A percentile compares a stretch with the other conserved stretches of the same genome.
Evolutionary conservation across 75 land plant species (phyloP).

Genomic region (Pinus taeda): DNA sequence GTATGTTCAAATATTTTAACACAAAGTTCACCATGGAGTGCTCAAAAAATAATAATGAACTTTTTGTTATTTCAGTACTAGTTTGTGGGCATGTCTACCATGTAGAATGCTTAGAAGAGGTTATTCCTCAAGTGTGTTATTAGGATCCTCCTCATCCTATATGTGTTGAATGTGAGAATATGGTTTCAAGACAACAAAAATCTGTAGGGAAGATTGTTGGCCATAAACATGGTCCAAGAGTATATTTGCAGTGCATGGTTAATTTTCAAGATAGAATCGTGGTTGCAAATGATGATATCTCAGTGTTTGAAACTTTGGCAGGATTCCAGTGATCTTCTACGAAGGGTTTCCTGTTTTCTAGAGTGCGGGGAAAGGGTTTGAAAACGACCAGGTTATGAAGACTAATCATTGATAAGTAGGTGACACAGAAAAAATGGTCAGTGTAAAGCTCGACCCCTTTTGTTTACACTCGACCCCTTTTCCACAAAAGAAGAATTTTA

Average conservation of each 20-base stretch:
- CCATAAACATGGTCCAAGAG: background rate
- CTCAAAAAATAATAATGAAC: conserved; percentile 50
- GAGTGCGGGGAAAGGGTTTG: too few species aligned
- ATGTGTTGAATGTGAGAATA: conserved; percentile 54
- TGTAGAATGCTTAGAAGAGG: conserved; percentile 85
- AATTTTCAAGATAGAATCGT: conserved; percentile 32
- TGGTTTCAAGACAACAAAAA: conserved; percentile 27
- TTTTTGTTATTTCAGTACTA: conserved; percentile 65
- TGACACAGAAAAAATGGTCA: too few species aligned
- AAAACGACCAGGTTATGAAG: too few species aligned
- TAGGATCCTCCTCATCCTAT: conserved; percentile 85
- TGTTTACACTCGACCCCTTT: too few species aligned
- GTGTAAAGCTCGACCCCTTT: too few species aligned
- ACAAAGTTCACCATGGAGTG: conserved; percentile 58
- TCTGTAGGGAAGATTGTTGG: conserved; percentile 28
- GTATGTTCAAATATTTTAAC: conserved; percentile 66
- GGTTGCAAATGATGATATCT: conserved; percentile 41
- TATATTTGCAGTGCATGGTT: background rate
- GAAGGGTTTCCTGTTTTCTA: conserved; percentile 4
- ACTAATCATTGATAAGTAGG: too few species aligned
- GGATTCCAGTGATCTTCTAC: conserved; percentile 11
- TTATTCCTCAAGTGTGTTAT: conserved; percentile 51
- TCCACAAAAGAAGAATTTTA: too few species aligned
- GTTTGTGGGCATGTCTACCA: conserved; percentile 92
- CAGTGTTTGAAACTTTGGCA: conserved; percentile 7